Evolutionary conservation across 345 rosid genomes (phyloP), one percentile per base, ranked within the genome.

Genomic region (Theobroma cacao): DNA sequence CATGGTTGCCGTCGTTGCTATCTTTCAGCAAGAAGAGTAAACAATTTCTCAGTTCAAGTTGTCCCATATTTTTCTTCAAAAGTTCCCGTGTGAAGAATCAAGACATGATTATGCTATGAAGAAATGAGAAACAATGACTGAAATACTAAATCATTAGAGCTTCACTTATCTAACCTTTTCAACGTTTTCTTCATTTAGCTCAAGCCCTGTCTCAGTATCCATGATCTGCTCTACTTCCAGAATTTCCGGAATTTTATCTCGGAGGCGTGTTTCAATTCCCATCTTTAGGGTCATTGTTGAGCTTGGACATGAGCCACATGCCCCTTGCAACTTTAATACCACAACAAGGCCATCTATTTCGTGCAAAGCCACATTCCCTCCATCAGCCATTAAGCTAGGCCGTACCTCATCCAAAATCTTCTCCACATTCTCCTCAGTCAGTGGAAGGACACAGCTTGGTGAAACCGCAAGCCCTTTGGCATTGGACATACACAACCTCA

Each of bases 301-400:
- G 86, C 97, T 93, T 2, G 98, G 99, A 86, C 98, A 95, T 22
- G 99, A 95, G 6, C 99, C 99, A 73, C 99, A 93, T 18, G 99
- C 99, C 77, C 99, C 98, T 82, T 93, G 94, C 28, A 95, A 88
- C 87, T 91, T 95, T 43, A 95, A 56, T 34, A 93, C 93, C 33
- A 95, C 99, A n/a, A 92, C 90, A 65, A 92, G 94, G 34, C 99
- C 98, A 77, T 95, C 98, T 80, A 95, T 93, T 84, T 95, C 99
- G 17, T 92, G 98, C 56, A 95, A 80, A 65, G 95, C 97, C 33
- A 95, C 99, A 72, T 95, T 95, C 20, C 98, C 98, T 60, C 99
- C 99, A 75, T 95, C 99, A 8, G 93, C 97, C 99, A 93, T 95
- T 80, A 95, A 77, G 30, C 93, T 78, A 5, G 99, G 99, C 53